These are phyloP conservation scores for Candida gigantensis DNA, from an alignment of 1,139 yeast genomes.

Conservation along the genomic window DNA sequence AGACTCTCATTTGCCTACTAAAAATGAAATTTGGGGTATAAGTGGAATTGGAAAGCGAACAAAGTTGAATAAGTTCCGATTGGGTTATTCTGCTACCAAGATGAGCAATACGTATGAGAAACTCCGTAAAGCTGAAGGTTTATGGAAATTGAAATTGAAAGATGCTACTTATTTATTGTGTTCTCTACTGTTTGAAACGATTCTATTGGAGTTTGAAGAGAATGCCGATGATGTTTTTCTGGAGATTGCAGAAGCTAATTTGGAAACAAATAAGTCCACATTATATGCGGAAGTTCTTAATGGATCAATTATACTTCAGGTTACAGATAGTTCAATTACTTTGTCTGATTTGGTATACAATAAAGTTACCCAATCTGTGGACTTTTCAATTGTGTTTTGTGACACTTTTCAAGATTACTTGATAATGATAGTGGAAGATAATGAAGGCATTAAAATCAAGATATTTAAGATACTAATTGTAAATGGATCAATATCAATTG, in stretches of 20 bases:
- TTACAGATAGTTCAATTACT: conserved; percentile 27
- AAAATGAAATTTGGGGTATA: conserved; percentile 49
- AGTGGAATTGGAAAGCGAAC: conserved; percentile 44
- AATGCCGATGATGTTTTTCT: conserved; percentile 20
- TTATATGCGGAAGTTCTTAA: conserved; percentile 15
- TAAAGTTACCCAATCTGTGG: conserved; percentile 10
- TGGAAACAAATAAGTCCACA: conserved; percentile 16
- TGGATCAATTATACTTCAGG: conserved; percentile 26
- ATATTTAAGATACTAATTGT: background rate
- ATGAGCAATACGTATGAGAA: conserved; percentile 28
- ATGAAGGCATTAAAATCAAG: background rate
- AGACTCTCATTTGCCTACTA: conserved; percentile 19
- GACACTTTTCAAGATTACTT: conserved; percentile 16
- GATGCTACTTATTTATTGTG: conserved; percentile 31
- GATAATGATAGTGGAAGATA: conserved; percentile 18
- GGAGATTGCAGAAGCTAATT: conserved; percentile 26
- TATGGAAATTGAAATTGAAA: conserved; percentile 20
- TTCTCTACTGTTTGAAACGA: conserved; percentile 39
- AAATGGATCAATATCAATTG: background rate
- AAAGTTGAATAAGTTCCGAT: conserved; percentile 38
- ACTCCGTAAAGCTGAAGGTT: conserved; percentile 27
- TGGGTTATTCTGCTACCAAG: conserved; percentile 38
- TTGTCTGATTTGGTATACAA: conserved; percentile 22
- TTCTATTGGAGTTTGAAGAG: conserved; percentile 32
- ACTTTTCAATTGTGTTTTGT: conserved; percentile 19